Conservation (phyloP, 345 rosid genomes). For the Hypericum androsaemum region DNA sequence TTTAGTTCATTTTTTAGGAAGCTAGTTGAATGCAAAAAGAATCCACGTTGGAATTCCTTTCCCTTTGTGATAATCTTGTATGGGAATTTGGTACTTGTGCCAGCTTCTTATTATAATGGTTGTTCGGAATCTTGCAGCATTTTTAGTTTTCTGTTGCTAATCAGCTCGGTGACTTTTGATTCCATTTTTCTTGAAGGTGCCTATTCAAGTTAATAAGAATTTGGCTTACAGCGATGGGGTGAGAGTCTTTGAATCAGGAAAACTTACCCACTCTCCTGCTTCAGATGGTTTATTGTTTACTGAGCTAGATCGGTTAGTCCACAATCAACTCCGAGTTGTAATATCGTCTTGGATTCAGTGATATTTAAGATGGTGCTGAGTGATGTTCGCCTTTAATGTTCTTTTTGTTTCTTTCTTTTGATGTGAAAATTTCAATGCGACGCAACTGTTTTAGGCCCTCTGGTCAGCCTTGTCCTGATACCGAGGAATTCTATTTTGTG, state of each 20-base stretch:
- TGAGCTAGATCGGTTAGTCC: constrained; percentile 62
- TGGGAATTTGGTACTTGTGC: too few relatives aligned
- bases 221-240: constrained; percentile 90
- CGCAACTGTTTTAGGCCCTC: constrained; percentile 55
- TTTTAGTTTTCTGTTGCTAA: not conserved
- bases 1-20: too few relatives aligned
- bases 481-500: constrained; percentile 71
- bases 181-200: constrained; percentile 37
- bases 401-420: too few relatives aligned
- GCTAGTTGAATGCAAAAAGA: too few relatives aligned
- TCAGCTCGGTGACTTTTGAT: not conserved
- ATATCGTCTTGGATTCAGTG: too few relatives aligned
- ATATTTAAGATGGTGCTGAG: too few relatives aligned
- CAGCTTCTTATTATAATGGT: too few relatives aligned
- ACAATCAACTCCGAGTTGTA: too few relatives aligned
- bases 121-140: too few relatives aligned
- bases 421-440: not conserved
- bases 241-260: constrained; percentile 79
- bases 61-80: too few relatives aligned
- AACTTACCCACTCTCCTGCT: constrained; percentile 43
- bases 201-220: constrained; percentile 92
- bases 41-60: too few relatives aligned
- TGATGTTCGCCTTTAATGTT: too few relatives aligned
- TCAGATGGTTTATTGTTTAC: constrained; percentile 61
- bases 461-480: constrained; percentile 81